phyloP scores from a whole-genome alignment of 2,329 filamentous ascomycete species.

The Aureobasidium sp. region DNA sequence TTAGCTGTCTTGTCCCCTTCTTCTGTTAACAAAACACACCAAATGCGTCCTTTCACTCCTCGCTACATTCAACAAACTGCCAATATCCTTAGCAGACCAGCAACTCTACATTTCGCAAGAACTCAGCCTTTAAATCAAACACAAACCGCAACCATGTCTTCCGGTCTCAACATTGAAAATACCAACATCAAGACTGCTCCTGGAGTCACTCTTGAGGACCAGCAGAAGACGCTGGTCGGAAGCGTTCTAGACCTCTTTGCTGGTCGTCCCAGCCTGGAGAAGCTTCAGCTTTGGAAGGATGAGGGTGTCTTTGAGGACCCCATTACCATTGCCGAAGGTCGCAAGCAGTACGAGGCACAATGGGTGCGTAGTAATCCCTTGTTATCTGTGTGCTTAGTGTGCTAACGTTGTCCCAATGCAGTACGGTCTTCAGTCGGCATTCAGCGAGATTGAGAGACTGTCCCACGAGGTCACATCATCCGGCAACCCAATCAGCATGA shows the following conservation, averaged over 20 bases:
- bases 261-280: conserved; percentile 51
- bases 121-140: conserved; percentile 4
- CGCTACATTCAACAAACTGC: conserved; percentile 12
- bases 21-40: background rate
- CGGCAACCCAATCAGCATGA: conserved; percentile 55
- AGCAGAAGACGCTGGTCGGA: conserved; percentile 51
- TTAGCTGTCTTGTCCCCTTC: too few relatives aligned
- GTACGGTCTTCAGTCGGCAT: conserved; percentile 55
- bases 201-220: conserved; percentile 43
- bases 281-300: conserved; percentile 54
- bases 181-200: conserved; percentile 47
- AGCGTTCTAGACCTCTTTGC: conserved; percentile 57
- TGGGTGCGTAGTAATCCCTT: conserved; percentile 28
- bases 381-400: background rate
- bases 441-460: conserved; percentile 51
- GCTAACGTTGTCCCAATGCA: conserved; percentile 10
- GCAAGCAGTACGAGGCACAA: conserved; percentile 46
- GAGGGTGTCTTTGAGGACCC: conserved; percentile 53
- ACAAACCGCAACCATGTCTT: conserved; percentile 27
- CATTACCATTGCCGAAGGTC: conserved; percentile 51
- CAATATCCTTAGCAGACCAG: conserved; percentile 8
- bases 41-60: conserved; percentile 16
- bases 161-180: conserved; percentile 45
- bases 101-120: conserved; percentile 3
- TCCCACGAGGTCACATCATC: conserved; percentile 46